These are phyloP conservation scores for Aethionema arabicum DNA, from an alignment of 345 rosid genomes.

Conservation along the genomic window DNA sequence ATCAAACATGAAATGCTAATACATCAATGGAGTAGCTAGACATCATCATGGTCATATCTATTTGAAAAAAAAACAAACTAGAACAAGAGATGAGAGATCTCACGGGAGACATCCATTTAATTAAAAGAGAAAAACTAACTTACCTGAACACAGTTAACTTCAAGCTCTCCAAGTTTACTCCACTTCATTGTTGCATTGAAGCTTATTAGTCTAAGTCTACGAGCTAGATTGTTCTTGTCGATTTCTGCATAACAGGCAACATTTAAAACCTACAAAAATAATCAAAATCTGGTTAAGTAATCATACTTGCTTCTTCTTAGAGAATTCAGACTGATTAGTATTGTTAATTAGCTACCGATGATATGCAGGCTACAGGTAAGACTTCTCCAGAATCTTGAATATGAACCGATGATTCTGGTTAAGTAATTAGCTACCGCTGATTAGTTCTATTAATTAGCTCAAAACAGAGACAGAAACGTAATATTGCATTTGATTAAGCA, in stretches of 20 bases:
- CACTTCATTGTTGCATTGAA: constrained; percentile 53
- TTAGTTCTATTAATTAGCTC: no score
- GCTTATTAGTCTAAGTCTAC: constrained; percentile 44
- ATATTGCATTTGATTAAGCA: no score
- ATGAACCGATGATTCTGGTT: no score
- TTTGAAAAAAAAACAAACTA: no score
- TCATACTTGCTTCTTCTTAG: constrained; percentile 3
- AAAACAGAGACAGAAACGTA: no score
- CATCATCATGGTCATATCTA: no score
- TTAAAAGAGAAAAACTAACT: neutral
- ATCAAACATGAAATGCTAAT: no score
- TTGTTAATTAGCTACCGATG: constrained; percentile 49
- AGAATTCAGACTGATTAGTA: no score
- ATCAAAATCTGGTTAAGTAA: constrained; percentile 10
- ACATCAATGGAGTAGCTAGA: no score
- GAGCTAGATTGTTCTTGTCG: constrained; percentile 46
- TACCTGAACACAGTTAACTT: constrained; percentile 54
- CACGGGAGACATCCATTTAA: no score
- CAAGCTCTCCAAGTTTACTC: constrained; percentile 56
- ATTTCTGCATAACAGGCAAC: constrained; percentile 53
- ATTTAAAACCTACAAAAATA: constrained; percentile 44
- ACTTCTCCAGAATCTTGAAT: constrained; percentile 50
- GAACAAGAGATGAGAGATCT: no score
- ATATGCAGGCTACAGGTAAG: constrained; percentile 58
- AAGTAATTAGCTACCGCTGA: no score